Percentiles rank a stretch among this genome's conserved stretches.
phyloP scores from a whole-genome alignment of 140 eudicot species.

The Anethum foeniculum region DNA sequence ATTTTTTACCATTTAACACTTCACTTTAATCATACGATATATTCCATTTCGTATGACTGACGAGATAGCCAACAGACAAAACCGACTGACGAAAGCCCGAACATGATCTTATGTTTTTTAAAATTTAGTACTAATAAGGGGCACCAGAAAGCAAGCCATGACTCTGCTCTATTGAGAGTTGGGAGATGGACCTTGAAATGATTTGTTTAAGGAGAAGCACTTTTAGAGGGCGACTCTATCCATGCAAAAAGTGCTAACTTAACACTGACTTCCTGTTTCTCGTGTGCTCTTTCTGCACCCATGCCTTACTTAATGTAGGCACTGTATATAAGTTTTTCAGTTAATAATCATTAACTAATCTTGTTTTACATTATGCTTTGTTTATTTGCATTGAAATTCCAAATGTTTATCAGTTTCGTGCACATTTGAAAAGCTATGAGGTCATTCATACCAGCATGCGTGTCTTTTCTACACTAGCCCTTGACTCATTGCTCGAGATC shows the following conservation, averaged over 20 bases:
- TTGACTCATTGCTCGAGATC: conserved; percentile 25
- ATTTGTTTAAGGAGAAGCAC: conserved; percentile 2
- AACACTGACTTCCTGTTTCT: neutral
- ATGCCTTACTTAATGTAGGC: conserved; percentile 11
- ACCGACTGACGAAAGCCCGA: no score
- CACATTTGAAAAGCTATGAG: conserved; percentile 15
- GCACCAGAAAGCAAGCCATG: neutral
- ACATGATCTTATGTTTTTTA: no score
- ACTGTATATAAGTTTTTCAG: neutral
- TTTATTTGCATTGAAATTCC: conserved; percentile 27
- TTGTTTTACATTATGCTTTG: neutral
- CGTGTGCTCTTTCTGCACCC: conserved; percentile 5
- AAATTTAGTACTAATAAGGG: no score
- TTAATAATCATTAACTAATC: neutral
- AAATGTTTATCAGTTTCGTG: conserved; percentile 18
- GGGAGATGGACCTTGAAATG: conserved; percentile 6
- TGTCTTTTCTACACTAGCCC: conserved; percentile 13
- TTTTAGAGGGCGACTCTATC: neutral
- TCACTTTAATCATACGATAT: no score
- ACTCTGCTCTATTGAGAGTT: neutral
- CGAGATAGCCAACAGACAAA: no score
- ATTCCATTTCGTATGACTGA: no score
- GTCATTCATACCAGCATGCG: conserved; percentile 8
- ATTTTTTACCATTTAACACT: no score
- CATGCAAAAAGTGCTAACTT: neutral